These are phyloP conservation scores for Neoconidiobolus thromboides DNA, from an alignment of 371 early-diverging fungal species.

Conservation along the genomic window DNA sequence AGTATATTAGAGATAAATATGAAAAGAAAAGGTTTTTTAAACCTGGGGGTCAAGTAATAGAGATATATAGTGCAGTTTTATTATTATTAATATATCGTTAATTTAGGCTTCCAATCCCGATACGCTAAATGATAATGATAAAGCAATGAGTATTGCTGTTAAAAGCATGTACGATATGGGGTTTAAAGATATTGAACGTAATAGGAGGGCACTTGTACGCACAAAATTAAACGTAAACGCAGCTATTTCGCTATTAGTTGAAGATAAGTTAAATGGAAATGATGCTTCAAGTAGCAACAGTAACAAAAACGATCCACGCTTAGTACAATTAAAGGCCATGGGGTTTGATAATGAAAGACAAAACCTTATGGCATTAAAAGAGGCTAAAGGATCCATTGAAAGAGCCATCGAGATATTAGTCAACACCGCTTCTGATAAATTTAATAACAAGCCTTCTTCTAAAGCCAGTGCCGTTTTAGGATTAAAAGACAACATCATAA, in stretches of 20 bases:
- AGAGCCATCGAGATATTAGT: slow-evolving; percentile 7
- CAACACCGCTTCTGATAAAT: background rate
- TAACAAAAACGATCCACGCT: background rate
- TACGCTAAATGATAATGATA: background rate
- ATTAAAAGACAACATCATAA: background rate
- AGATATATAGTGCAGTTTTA: background rate
- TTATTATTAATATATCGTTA: background rate
- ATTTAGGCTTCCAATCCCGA: background rate
- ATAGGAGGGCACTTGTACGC: slow-evolving; percentile 7
- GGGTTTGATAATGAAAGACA: slow-evolving; percentile 9
- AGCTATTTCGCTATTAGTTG: slow-evolving; percentile 8
- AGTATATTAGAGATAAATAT: slow-evolving; percentile 7
- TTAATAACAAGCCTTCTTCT: background rate
- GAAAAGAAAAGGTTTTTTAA: slow-evolving; percentile 3
- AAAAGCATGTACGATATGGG: slow-evolving; percentile 8
- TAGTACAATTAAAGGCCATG: slow-evolving; percentile 9
- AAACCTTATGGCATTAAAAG: slow-evolving; percentile 7
- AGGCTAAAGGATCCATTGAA: slow-evolving; percentile 10
- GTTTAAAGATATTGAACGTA: slow-evolving; percentile 7
- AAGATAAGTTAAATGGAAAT: background rate
- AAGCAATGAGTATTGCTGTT: background rate
- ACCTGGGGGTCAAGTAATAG: background rate
- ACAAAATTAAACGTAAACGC: slow-evolving; percentile 10
- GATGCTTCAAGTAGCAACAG: background rate
- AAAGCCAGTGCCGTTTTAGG: background rate